Evolutionary conservation across 2,329 filamentous ascomycete genomes (phyloP), one percentile per base, ranked within the genome.

Genomic region (Ophiostoma sp.): DNA sequence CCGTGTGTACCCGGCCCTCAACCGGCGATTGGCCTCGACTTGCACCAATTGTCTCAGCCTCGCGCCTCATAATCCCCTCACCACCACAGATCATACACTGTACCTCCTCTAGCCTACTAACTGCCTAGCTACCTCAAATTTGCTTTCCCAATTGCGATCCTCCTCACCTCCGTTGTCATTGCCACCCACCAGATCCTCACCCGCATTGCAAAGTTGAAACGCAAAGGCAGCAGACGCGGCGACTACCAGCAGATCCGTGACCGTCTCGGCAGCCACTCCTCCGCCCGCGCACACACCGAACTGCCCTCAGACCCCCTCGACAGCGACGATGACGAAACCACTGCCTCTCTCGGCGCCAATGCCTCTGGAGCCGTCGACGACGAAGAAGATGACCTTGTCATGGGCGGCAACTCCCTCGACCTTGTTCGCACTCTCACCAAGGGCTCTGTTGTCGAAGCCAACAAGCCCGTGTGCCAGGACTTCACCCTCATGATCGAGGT

Each of bases 391-490:
- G 82, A 79, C 13, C 80, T 88, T 72, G 83, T 85, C 73, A 86
- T 89, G 69, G 80, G 81, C 71, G 85, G 84, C 62, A 86, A 87
- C 52, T 67, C 65, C 20, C 79, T 89, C 57, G 81, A 83, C 31
- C 80, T 90, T 52, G 83, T 82, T 69, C 87, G 89, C 76, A 88
- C 86, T 1, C 85, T 83, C 2, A 88, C 86, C n/a, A 83, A 81
- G 74, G 87, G 85, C 65, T 89, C 87, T 33, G 81, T 89, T 67
- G 86, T 94, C 67, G 88, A 92, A 72, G 83, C 94, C 71, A 89
- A 95, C 79, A 89, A 86, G 64, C 95, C 95, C 1, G 83, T 86
- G 10, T 93, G 87, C 62, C 90, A 96, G 80, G 80, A 89, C 57
- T 79, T 89, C 10, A 83, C 93, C 15, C 86, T 94, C 5, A 76